Conservation (phyloP, 2,329 filamentous ascomycete species). For the Tolypocladium tundrense region DNA sequence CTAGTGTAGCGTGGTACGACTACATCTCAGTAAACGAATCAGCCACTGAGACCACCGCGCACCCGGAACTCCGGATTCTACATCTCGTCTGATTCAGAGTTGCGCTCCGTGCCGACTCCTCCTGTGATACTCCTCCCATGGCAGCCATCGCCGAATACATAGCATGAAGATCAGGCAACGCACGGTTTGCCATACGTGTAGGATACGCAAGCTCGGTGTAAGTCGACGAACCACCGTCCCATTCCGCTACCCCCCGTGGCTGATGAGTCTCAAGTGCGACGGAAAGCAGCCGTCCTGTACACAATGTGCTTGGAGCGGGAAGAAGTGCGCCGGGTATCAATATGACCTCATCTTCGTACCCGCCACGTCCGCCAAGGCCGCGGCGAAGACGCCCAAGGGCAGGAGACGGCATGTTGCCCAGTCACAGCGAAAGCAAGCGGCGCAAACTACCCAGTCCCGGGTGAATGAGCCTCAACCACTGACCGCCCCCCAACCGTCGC, state of each 20-base stretch:
- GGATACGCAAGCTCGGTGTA: slow-evolving; percentile 14
- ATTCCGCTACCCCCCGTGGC: not conserved
- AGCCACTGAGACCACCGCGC: too few species aligned
- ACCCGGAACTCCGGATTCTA: too few species aligned
- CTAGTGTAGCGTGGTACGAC: too few species aligned
- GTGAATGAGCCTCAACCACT: too few species aligned
- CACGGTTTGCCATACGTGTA: slow-evolving; percentile 14
- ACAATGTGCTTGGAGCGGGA: slow-evolving; percentile 10
- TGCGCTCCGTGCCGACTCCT: too few species aligned
- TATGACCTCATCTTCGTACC: slow-evolving; percentile 14
- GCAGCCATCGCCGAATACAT: too few species aligned
- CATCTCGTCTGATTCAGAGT: too few species aligned
- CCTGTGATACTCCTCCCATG: too few species aligned
- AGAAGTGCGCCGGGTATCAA: slow-evolving; percentile 13
- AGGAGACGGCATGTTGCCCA: not conserved
- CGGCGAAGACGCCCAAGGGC: not conserved
- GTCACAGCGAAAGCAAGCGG: not conserved
- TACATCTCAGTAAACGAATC: too few species aligned
- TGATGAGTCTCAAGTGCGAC: slow-evolving; percentile 10
- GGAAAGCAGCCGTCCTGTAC: slow-evolving; percentile 14
- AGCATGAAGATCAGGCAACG: slow-evolving; percentile 12
- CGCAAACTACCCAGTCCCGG: too few species aligned
- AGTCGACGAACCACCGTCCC: not conserved
- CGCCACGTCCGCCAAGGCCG: not conserved
- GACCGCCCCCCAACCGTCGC: not conserved